Conservation (phyloP, 371 early-diverging fungal species). For the Haplosporangium sp. region DNA sequence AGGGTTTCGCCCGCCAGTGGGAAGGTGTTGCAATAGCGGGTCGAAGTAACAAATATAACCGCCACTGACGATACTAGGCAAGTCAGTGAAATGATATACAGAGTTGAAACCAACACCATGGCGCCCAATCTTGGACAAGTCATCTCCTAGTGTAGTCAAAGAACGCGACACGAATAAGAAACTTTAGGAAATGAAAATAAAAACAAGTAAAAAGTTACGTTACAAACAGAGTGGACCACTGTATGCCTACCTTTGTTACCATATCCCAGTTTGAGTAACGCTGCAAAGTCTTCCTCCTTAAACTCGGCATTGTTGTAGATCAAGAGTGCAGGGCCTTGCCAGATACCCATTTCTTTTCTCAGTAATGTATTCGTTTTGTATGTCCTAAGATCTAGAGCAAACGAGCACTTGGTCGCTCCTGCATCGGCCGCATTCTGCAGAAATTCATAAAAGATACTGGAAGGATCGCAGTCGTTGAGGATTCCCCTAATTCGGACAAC, state of each 20-base stretch:
- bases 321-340: conserved; percentile 57
- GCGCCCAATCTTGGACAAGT: conserved; percentile 47
- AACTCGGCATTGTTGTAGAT: conserved; percentile 56
- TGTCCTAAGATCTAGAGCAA: conserved; percentile 36
- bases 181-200: neutral
- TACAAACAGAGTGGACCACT: neutral
- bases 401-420: conserved; percentile 46
- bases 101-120: conserved; percentile 58
- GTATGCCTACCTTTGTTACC: conserved; percentile 54
- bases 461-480: conserved; percentile 47
- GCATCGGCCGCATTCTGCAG: conserved; percentile 61
- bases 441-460: conserved; percentile 51
- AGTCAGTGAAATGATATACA: conserved; percentile 56
- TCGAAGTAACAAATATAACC: conserved; percentile 51
- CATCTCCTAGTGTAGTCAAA: neutral
- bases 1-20: conserved; percentile 6
- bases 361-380: conserved; percentile 13
- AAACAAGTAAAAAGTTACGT: neutral
- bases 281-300: conserved; percentile 33
- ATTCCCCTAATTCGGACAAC: conserved; percentile 22
- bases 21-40: conserved; percentile 35
- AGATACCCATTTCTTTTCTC: conserved; percentile 38
- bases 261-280: conserved; percentile 40
- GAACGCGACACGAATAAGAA: neutral
- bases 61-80: conserved; percentile 56